Conservation (phyloP, 2,329 filamentous ascomycete genomes). For the Epichloe typhina region DNA sequence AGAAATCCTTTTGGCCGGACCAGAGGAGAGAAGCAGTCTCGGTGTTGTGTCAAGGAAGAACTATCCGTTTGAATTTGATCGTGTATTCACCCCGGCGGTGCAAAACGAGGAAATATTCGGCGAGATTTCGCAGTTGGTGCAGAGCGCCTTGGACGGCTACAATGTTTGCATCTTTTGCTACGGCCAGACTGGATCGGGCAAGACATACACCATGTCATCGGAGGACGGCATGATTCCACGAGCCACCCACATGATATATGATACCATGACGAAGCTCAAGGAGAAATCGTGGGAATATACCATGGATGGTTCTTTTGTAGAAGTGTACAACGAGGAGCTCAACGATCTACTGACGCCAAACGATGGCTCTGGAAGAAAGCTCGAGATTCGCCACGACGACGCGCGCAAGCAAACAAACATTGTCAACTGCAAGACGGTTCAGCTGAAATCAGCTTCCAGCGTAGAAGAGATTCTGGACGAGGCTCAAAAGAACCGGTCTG, state of each 20-base stretch:
- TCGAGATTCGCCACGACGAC: slow-evolving; percentile 81
- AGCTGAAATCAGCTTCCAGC: slow-evolving; percentile 63
- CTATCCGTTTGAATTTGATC: slow-evolving; percentile 81
- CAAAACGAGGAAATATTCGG: slow-evolving; percentile 83
- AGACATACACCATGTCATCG: slow-evolving; percentile 92
- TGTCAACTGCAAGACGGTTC: slow-evolving; percentile 63
- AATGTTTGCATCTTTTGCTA: slow-evolving; percentile 99
- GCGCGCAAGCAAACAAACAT: slow-evolving; percentile 70
- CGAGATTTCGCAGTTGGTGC: slow-evolving; percentile 92
- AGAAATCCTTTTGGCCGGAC: slow-evolving; percentile 72
- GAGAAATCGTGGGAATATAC: slow-evolving; percentile 90
- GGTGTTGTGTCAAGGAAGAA: slow-evolving; percentile 65
- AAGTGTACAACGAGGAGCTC: slow-evolving; percentile 96
- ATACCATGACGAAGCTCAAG: slow-evolving; percentile 67
- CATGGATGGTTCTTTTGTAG: slow-evolving; percentile 90
- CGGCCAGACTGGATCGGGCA: slow-evolving; percentile 91
- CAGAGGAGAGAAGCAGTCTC: slow-evolving; percentile 71
- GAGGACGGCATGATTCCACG: slow-evolving; percentile 88
- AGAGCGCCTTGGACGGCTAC: slow-evolving; percentile 91
- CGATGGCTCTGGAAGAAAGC: slow-evolving; percentile 58
- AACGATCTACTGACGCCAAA: slow-evolving; percentile 63
- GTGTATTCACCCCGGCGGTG: slow-evolving; percentile 68
- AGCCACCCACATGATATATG: slow-evolving; percentile 86
- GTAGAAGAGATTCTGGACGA: slow-evolving; percentile 69
- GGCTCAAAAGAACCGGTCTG: slow-evolving; percentile 75